A percentile compares a stretch with the other conserved stretches of the same genome.
phyloP scores from a whole-genome alignment of 768 basidiomycete species.

The Cystobasidium onofrii region DNA sequence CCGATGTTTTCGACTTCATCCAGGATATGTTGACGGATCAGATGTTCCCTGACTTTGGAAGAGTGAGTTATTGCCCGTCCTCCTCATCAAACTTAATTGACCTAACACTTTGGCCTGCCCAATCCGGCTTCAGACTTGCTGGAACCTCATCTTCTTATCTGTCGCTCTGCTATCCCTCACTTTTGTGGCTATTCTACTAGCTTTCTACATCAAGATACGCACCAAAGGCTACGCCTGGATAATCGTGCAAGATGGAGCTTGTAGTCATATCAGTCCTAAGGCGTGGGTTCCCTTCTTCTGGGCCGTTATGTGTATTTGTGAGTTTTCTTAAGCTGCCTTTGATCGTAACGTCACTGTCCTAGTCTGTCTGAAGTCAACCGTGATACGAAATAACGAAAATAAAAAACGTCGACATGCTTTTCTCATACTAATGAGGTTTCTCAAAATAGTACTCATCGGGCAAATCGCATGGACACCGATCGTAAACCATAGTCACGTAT shows the following conservation, averaged over 20 bases:
- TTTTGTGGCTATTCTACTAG: not conserved
- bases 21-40: not conserved
- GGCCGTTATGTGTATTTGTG: not conserved
- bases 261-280: not conserved
- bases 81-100: too few relatives aligned
- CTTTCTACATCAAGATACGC: not conserved
- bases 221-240: not conserved
- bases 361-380: too few relatives aligned
- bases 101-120: too few relatives aligned
- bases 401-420: too few relatives aligned
- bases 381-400: too few relatives aligned
- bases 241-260: not conserved
- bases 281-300: not conserved
- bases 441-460: not conserved
- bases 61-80: not conserved
- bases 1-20: constrained; percentile 1
- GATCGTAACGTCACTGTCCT: too few relatives aligned
- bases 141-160: not conserved
- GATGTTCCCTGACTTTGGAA: not conserved
- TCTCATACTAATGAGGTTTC: too few relatives aligned
- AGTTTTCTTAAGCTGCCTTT: too few relatives aligned
- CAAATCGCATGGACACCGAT: not conserved
- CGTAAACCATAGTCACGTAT: not conserved
- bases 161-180: not conserved
- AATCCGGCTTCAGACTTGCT: not conserved